Evolutionary conservation across 2,329 filamentous ascomycete species (phyloP), one percentile per base, ranked within the genome.

Genomic region (Emydomyces testavorans): DNA sequence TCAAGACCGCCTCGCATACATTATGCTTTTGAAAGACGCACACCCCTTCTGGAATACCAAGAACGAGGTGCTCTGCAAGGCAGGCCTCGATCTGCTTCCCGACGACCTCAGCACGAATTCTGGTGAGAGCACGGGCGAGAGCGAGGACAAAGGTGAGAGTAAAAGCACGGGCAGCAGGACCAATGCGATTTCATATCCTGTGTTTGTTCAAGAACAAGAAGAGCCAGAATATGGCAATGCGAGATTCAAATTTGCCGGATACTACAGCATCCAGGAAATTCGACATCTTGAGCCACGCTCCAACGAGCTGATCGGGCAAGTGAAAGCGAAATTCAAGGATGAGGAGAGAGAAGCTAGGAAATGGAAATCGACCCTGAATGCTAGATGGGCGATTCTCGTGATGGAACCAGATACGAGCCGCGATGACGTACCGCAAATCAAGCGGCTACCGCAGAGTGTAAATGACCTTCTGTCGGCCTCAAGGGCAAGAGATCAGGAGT

Each of bases 1-100:
- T 29, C 42, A 35, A 21, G 13, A 38, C 6, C 21, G 38, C 11
- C 37, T 52, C 16, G 47, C 50, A 8, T 51, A 49, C 31, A 49
- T 51, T 23, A 8, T 49, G 6, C n/a, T 53, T 6, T 50, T 34
- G 28, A 13, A 36, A 18, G 4, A 29, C 2, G 43, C 35, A 1
- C 36, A 53, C 6, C 48, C 51, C 6, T 49, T 36, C 31, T 53
- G 51, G 51, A n/a, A 29, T 13, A 39, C 44, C 6, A 49, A 46
- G 24, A 38, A 37, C 4, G 51, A 49, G 38, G 28, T 51, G 13
- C 36, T 53, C 26, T 53, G 51, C 41, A 39, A 45, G 11, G 8
- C 34, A 13, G 49, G 46, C 16, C 15, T 48, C 15, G 36, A 50
- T 20, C 39, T 53, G 8, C 51, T 53, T 13, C 42, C 42, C 15